Conservation (phyloP, 768 basidiomycete species). For the Boletus tomentosulus region DNA sequence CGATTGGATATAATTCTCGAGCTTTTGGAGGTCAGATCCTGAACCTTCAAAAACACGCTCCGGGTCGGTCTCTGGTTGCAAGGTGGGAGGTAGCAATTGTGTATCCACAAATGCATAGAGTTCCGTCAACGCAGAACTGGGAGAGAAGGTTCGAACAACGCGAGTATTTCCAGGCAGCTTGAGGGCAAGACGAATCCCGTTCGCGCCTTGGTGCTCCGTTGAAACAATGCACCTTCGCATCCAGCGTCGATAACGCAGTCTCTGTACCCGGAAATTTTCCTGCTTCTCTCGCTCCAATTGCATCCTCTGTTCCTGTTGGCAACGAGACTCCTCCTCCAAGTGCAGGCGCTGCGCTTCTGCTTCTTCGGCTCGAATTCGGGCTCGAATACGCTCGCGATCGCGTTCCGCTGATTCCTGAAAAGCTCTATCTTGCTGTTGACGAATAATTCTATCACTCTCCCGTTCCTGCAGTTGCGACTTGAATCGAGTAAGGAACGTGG, state of each 20-base stretch:
- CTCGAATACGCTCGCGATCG: constrained; percentile 67
- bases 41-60: constrained; percentile 35
- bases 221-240: constrained; percentile 46
- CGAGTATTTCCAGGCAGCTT: constrained; percentile 55
- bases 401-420: constrained; percentile 59
- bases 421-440: constrained; percentile 81
- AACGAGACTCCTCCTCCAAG: constrained; percentile 27
- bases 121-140: constrained; percentile 47
- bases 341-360: constrained; percentile 33
- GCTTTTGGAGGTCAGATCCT: constrained; percentile 31
- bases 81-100: constrained; percentile 44
- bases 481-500: constrained; percentile 67
- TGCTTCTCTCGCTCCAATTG: constrained; percentile 37
- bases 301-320: constrained; percentile 33
- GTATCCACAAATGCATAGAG: constrained; percentile 75
- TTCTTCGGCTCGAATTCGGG: constrained; percentile 45
- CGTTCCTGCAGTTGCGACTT: constrained; percentile 46
- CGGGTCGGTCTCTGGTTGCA: constrained; percentile 40
- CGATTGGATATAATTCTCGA: constrained; percentile 35
- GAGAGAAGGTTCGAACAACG: constrained; percentile 52
- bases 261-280: constrained; percentile 31
- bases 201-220: constrained; percentile 21
- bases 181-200: constrained; percentile 45
- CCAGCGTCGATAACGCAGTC: constrained; percentile 59
- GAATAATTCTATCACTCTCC: constrained; percentile 53